phyloP scores from a whole-genome alignment of 805 yeast species.

The Kuraishia floccosa region DNA sequence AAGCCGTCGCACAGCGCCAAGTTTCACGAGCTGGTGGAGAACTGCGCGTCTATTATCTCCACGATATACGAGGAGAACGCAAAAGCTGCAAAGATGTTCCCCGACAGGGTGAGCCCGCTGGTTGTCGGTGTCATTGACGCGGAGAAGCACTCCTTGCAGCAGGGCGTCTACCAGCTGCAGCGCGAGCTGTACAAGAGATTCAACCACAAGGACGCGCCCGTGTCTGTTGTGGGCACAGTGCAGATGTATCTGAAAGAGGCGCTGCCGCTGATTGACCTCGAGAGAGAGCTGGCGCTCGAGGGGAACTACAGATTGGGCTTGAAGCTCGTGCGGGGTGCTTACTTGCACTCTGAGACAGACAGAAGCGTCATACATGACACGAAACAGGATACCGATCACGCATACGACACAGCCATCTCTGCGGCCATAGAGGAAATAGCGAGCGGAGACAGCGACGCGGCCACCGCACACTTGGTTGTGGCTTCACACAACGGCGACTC shows the following conservation, averaged over 20 bases:
- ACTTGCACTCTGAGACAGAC: conserved; percentile 78
- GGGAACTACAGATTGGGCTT: conserved; percentile 66
- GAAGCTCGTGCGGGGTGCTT: conserved; percentile 93
- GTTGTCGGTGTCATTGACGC: conserved; percentile 82
- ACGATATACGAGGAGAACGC: conserved; percentile 43
- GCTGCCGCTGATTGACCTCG: conserved; percentile 44
- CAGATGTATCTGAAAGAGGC: conserved; percentile 85
- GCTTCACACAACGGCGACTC: conserved; percentile 85
- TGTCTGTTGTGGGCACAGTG: conserved; percentile 79
- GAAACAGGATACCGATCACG: conserved; percentile 70
- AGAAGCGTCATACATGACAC: conserved; percentile 64
- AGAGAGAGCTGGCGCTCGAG: conserved; percentile 50
- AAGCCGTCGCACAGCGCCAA: conserved; percentile 32
- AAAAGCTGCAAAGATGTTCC: conserved; percentile 36
- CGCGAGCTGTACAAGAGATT: conserved; percentile 65
- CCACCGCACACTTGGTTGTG: conserved; percentile 71
- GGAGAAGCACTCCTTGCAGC: conserved; percentile 79
- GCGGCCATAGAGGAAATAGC: conserved; percentile 50
- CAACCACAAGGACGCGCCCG: conserved; percentile 47
- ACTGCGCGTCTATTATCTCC: conserved; percentile 54
- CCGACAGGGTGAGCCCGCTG: conserved; percentile 60
- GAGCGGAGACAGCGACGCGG: conserved; percentile 20
- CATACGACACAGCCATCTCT: conserved; percentile 62
- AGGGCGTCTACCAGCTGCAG: conserved; percentile 86
- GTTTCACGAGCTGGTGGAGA: conserved; percentile 51